phyloP scores from a whole-genome alignment of 2,329 filamentous ascomycete species.

The Delphinella strobiligena region DNA sequence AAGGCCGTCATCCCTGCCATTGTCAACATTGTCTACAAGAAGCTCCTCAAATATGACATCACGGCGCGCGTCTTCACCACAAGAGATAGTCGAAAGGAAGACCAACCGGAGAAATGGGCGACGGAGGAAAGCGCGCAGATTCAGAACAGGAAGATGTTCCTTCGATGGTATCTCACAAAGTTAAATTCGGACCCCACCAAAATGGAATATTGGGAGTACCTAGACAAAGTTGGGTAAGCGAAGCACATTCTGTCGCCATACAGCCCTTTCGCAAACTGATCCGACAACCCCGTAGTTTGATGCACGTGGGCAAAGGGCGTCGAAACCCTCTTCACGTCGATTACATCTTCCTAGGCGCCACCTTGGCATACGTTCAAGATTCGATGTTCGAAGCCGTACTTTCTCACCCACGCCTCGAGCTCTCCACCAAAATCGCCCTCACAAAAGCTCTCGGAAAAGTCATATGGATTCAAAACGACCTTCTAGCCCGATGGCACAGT shows the following conservation, averaged over 20 bases:
- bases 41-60: constrained; percentile 69
- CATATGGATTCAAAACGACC: constrained; percentile 79
- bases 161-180: constrained; percentile 61
- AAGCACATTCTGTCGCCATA: too few species aligned
- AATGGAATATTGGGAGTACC: constrained; percentile 72
- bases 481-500: constrained; percentile 68
- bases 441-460: constrained; percentile 69
- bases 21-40: constrained; percentile 75
- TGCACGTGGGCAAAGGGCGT: constrained; percentile 68
- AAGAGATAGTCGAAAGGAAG: constrained; percentile 49
- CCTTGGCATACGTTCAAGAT: constrained; percentile 65
- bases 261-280: too few species aligned
- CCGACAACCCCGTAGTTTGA: too few species aligned
- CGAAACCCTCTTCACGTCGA: constrained; percentile 64
- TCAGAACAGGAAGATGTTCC: constrained; percentile 63
- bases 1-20: constrained; percentile 71
- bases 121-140: constrained; percentile 64
- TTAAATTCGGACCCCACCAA: constrained; percentile 63
- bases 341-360: constrained; percentile 65
- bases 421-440: constrained; percentile 58
- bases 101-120: constrained; percentile 50
- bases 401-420: constrained; percentile 53
- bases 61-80: constrained; percentile 65
- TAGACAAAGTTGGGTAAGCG: constrained; percentile 66
- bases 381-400: constrained; percentile 66